Base-by-base conservation (phyloP, 2,329 filamentous ascomycete genomes). In the Hirsutella rhossiliensis region DNA sequence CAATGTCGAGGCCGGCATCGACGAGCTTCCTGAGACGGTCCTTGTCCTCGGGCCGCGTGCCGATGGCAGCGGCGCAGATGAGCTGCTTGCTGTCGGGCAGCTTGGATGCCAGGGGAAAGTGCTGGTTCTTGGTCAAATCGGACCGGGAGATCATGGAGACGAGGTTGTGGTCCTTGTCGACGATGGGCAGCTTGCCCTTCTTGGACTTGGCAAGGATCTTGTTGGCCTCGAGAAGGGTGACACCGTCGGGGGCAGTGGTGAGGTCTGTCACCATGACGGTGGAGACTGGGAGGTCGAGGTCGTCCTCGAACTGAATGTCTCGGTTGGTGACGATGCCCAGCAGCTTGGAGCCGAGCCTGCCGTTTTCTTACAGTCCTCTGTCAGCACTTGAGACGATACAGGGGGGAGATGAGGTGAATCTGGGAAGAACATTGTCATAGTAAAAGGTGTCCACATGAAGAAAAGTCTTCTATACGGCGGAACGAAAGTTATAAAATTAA, bases 401-500 rank as follows among this genome's bases (percentile, higher is more conserved):
- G 44, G 30, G n/a, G 20, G 17, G 40, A 30, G 23, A 9, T 39
- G 39, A 34, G 40, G 39, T 45, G 47, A 48, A 47, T 47, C 44
- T 11, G 41, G 45, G 34, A 32, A 41, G 47, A 50, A 48, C 52
- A 47, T 29, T 19, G 48, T 68, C 62, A 61, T 62, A 57, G 53
- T 58, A 60, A 52, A 50, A 45, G 47, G 47, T 51, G 68, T 95
- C 88, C 87, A 78, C 88, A 95, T 72, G 76, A 87, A 85, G 29
- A 17, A 77, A 40, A 23, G 76, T 50, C 76, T 82, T 85, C 84
- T 78, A 82, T 94, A 76, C 87, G 87, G 92, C 90, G 90, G 92
- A 98, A 98, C 92, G 92, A 98, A 98, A 98, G 92, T 97, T 97
- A 96, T 84, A 78, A 71, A n/a, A 70, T 68, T 76, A 74, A 72